phyloP scores from a whole-genome alignment of 2,329 filamentous ascomycete species.

The Penicillium sp. region DNA sequence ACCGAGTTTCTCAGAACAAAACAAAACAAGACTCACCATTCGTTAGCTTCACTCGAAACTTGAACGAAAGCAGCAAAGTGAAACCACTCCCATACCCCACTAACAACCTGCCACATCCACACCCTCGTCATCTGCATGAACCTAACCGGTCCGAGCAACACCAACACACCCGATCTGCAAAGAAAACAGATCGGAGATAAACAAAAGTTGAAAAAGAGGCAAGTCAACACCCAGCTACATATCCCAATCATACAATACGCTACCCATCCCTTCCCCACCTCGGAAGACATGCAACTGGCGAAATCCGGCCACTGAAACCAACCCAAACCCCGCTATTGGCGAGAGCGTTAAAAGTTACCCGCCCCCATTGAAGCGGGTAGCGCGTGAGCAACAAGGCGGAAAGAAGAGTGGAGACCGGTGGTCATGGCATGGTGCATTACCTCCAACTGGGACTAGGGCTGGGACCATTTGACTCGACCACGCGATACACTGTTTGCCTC shows the following conservation, averaged over 20 bases:
- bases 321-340: slow-evolving; percentile 12
- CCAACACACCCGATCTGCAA: slow-evolving; percentile 16
- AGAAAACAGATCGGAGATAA: slow-evolving; percentile 24
- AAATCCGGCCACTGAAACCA: slow-evolving; percentile 4
- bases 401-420: slow-evolving; percentile 9
- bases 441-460: too few relatives aligned
- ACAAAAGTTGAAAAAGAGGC: background rate
- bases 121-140: slow-evolving; percentile 17
- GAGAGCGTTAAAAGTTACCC: slow-evolving; percentile 18
- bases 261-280: background rate
- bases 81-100: too few relatives aligned
- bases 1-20: too few relatives aligned
- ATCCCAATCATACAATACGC: background rate
- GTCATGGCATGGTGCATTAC: too few relatives aligned
- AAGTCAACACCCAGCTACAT: background rate
- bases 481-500: slow-evolving; percentile 18
- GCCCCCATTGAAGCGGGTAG: slow-evolving; percentile 19
- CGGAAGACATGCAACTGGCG: background rate
- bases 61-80: background rate
- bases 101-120: slow-evolving; percentile 6
- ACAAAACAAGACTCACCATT: background rate
- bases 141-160: slow-evolving; percentile 13
- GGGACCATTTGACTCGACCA: slow-evolving; percentile 28
- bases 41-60: background rate
- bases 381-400: slow-evolving; percentile 18